phyloP scores from a whole-genome alignment of 1,284 basidiomycete species.

The Cerrena zonata region DNA sequence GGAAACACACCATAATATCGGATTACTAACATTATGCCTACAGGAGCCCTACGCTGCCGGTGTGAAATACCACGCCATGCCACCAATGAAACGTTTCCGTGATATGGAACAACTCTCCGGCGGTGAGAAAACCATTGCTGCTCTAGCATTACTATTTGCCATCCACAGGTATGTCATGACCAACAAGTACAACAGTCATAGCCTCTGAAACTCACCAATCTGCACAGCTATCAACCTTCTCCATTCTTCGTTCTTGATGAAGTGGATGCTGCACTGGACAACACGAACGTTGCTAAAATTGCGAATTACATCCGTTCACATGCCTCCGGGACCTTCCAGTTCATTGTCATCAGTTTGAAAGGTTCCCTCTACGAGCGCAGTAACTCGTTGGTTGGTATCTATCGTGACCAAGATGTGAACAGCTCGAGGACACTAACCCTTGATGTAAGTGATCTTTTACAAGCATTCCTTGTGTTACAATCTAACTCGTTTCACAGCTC shows the following conservation, averaged over 20 bases:
- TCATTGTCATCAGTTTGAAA: constrained; percentile 95
- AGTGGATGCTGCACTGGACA: constrained; percentile 94
- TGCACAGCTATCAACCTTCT: constrained; percentile 83
- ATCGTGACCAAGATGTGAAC: constrained; percentile 89
- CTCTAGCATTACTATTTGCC: constrained; percentile 89
- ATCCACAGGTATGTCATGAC: constrained; percentile 74
- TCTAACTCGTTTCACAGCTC: constrained; percentile 26
- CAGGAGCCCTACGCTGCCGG: constrained; percentile 94
- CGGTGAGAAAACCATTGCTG: constrained; percentile 97
- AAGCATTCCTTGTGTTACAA: constrained; percentile 1
- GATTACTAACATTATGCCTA: neutral
- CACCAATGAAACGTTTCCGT: constrained; percentile 96
- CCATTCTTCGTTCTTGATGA: constrained; percentile 99
- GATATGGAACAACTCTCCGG: constrained; percentile 99
- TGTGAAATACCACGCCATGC: constrained; percentile 98
- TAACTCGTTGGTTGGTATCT: constrained; percentile 88
- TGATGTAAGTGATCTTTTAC: constrained; percentile 60
- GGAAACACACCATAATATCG: neutral
- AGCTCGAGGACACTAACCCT: constrained; percentile 85
- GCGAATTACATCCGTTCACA: constrained; percentile 85
- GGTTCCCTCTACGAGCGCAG: constrained; percentile 86
- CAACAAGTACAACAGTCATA: neutral
- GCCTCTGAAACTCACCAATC: constrained; percentile 12
- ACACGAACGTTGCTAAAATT: constrained; percentile 90
- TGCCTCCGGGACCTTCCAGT: constrained; percentile 80